These are phyloP conservation scores for Saccharomycopsis lassenensis DNA, from an alignment of 805 yeast species.

Conservation along the genomic window DNA sequence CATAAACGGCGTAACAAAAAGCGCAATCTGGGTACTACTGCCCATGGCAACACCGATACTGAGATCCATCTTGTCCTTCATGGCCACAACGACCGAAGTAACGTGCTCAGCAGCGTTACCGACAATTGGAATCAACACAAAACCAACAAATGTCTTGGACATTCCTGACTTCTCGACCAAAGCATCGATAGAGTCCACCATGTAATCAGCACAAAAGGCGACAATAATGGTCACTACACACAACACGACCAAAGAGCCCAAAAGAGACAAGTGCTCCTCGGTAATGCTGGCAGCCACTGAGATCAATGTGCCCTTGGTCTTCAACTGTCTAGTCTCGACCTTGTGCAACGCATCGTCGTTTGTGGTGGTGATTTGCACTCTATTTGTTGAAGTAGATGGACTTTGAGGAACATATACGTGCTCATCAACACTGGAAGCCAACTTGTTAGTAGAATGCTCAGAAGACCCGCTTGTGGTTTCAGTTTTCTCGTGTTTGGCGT, in stretches of 20 bases:
- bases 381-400: too few relatives aligned
- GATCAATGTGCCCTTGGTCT: conserved; percentile 11
- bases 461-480: too few relatives aligned
- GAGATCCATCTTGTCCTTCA: conserved; percentile 93
- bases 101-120: conserved; percentile 99
- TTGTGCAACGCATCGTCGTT: conserved; percentile 5
- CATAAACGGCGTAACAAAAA: conserved; percentile 91
- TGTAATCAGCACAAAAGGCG: conserved; percentile 83
- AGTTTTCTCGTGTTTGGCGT: too few relatives aligned
- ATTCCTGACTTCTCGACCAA: conserved; percentile 77
- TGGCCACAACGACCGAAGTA: conserved; percentile 90
- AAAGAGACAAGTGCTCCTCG: conserved; percentile 35
- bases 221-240: conserved; percentile 64
- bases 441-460: too few relatives aligned
- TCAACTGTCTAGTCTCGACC: neutral
- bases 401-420: too few relatives aligned
- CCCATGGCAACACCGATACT: conserved; percentile 97
- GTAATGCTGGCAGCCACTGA: conserved; percentile 22
- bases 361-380: neutral
- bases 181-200: conserved; percentile 88
- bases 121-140: conserved; percentile 88
- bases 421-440: too few relatives aligned
- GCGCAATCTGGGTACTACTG: conserved; percentile 87
- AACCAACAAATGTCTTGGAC: conserved; percentile 90
- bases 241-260: conserved; percentile 43